Base-by-base conservation (phyloP, 768 basidiomycete species). In the Xerocomus potaroensis region DNA sequence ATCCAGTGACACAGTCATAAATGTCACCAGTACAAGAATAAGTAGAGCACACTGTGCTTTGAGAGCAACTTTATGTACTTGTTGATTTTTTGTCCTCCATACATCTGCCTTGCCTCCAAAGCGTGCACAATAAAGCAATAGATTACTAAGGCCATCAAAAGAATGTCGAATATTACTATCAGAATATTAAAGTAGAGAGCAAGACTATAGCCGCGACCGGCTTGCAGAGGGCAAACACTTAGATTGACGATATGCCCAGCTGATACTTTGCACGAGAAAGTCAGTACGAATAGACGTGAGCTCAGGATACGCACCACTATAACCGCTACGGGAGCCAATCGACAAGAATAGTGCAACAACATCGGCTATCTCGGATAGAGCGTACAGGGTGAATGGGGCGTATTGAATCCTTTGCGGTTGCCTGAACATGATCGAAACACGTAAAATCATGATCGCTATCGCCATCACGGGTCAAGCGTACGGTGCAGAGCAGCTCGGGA, bases 381-480 rank as follows among this genome's bases (percentile, higher is more conserved):
- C 19, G 27, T 27, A 54, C 11, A 54, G 11, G 15, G 23, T 37
- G 15, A 16, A 35, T 30, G 53, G 36, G 7, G 45, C 39, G 6
- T 10, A 27, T 27, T 27, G 26, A 27, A 27, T 10, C 26, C 26
- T 27, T 27, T 27, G 5, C 10, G 26, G 47, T 32, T 32, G 34
- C 12, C 16, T 18, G 41, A 52, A 53, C 53, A 54, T 54, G 18
- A 16, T 51, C 9, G 50, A 45, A 2, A 54, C 44, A 15, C 53
- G 51, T 16, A 54, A 26, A 48, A 53, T 45, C 47, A 54, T 53
- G 19, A 53, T 27, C 26, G 10, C 26, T 27, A 27, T 27, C 26
- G 26, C 26, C 5, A n/a, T n/a, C 10, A 10, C 6, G 26, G 6
- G 26, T 27, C 26, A 27, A 27, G 26, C 26, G 5, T 5, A 10